These are phyloP conservation scores for Blumeria hordei DNA, from an alignment of 2,329 filamentous ascomycete species.

Conservation along the genomic window DNA sequence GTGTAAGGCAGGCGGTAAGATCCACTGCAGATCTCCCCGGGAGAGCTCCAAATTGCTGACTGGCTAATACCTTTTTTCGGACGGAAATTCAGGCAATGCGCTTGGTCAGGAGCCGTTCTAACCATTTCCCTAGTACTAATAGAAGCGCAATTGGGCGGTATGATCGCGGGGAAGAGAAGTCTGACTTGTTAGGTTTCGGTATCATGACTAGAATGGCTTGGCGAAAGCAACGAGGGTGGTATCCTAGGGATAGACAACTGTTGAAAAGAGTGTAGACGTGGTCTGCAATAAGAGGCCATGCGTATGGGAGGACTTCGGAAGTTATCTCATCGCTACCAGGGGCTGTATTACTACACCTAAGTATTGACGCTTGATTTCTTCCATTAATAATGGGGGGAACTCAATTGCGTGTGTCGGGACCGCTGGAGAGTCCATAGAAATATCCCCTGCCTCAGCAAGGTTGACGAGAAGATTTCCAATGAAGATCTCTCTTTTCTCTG, in stretches of 20 bases:
- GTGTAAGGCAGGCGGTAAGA: background rate
- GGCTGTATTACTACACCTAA: background rate
- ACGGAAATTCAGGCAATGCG: background rate
- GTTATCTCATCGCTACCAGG: background rate
- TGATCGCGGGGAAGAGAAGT: background rate
- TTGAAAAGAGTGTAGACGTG: background rate
- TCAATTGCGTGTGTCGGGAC: background rate
- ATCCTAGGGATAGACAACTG: background rate
- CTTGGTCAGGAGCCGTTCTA: background rate
- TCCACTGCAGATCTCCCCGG: background rate
- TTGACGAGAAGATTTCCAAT: background rate
- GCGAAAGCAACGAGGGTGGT: background rate
- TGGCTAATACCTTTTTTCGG: background rate
- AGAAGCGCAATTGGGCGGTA: background rate
- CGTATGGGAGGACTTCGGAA: background rate
- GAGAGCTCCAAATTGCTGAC: background rate
- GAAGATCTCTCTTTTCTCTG: background rate
- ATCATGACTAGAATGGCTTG: background rate
- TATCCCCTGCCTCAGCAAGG: background rate
- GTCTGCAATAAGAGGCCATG: background rate
- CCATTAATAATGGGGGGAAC: background rate
- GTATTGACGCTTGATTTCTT: background rate
- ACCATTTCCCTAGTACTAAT: background rate
- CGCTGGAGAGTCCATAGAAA: background rate
- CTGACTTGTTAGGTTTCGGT: background rate